Base-by-base conservation (phyloP, 768 basidiomycete species). In the Auriscalpium orientale region DNA sequence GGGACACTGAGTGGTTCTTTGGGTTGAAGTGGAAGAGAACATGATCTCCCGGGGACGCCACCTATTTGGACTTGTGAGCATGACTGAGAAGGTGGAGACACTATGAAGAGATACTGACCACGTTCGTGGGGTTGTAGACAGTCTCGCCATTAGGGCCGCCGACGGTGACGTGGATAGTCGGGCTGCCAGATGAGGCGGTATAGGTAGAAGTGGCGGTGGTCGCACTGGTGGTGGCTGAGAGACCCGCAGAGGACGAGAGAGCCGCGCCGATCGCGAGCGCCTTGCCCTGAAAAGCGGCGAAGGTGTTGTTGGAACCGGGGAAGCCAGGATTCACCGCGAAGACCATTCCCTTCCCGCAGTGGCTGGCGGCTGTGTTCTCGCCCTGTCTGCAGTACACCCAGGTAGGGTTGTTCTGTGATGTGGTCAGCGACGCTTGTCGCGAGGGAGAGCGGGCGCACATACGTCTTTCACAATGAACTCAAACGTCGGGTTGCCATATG, bases 1-100 rank as follows among this genome's bases (percentile, higher is more conserved):
- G 67, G 16, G 65, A 66, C 11, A 66, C 67, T 4, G 59, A 62
- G 59, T 70, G 70, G 53, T 68, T 70, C 51, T 67, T 68, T 47
- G 56, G 54, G 16, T 60, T 36, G 66, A 67, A 70, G 2, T 20
- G 40, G 58, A 68, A 70, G 9, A 18, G 9, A 55, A 70, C 51
- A 2, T 33, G 51, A 49, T 70, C 69, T 3, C 67, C 36, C 5
- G 50, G 50, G 20, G 35, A 36, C 12, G 50, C 50, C 12, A 34
- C 35, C 50, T 51, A 37, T 6, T 18, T 15, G 21, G 18, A 15
- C 18, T 21, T 16, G 47, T 8, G 1, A 34, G 5, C 4, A 28
- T 49, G 47, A 8, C 15, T 9, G 36, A 15, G 36, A 37, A 18
- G 13, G 28, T 28, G 28, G 4, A 28, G 2, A 28, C 5, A 28